Percentiles rank a stretch among this genome's conserved stretches.
Evolutionary conservation across 2,329 filamentous ascomycete species (phyloP).

Genomic region (Pyricularia pennisetigena): DNA sequence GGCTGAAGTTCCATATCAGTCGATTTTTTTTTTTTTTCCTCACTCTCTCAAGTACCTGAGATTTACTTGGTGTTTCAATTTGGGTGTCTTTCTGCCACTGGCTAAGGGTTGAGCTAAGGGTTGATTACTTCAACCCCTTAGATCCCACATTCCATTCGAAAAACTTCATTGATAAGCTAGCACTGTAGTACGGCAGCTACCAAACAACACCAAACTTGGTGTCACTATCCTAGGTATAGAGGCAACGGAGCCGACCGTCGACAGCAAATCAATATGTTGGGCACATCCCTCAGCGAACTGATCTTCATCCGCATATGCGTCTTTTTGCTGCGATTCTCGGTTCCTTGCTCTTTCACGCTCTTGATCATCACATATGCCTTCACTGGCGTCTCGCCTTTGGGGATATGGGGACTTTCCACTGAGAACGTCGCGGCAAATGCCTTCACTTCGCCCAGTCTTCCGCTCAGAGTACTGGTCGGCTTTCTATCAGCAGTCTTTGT

Average conservation of each 20-base stretch:
- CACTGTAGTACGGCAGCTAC: not conserved
- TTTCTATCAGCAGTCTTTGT: constrained; percentile 19
- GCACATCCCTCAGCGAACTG: constrained; percentile 26
- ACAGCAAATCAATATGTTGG: constrained; percentile 11
- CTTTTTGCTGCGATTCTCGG: constrained; percentile 31
- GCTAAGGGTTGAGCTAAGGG: not conserved
- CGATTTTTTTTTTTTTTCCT: not conserved
- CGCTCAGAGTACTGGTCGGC: not conserved
- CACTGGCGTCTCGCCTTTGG: not conserved
- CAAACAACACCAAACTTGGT: not conserved
- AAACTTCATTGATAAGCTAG: not conserved
- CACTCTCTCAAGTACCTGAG: too few species aligned
- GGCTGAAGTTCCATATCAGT: not conserved
- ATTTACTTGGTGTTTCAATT: not conserved
- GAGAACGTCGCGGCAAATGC: constrained; percentile 6
- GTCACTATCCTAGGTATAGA: not conserved
- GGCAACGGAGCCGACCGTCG: not conserved
- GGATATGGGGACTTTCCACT: constrained; percentile 3
- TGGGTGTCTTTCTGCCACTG: not conserved
- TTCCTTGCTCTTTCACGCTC: constrained; percentile 24
- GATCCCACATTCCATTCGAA: not conserved
- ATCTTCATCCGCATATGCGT: constrained; percentile 35
- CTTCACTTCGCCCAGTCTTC: not conserved
- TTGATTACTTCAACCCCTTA: not conserved
- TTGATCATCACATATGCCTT: constrained; percentile 15